A percentile compares a stretch with the other conserved stretches of the same genome.
These are phyloP conservation scores for Coemansia sp. DNA, from an alignment of 192 early-diverging fungal genomes.

Conservation along the genomic window DNA sequence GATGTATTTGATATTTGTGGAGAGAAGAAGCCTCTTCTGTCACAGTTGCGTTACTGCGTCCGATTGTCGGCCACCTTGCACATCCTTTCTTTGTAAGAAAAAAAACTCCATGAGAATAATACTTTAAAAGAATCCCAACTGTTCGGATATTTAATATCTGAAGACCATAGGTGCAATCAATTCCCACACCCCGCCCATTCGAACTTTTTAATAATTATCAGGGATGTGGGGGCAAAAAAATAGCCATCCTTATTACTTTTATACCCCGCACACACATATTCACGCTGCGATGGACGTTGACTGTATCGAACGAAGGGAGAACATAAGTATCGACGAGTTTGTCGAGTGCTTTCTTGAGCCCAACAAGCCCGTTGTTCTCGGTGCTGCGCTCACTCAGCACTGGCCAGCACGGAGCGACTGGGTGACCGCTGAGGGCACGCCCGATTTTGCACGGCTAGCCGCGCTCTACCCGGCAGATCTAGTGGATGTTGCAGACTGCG, in stretches of 20 bases:
- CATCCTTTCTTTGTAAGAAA: not conserved
- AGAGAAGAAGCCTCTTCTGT: not conserved
- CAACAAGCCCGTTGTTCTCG: slow-evolving; percentile 39
- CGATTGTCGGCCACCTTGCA: not conserved
- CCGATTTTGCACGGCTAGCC: slow-evolving; percentile 43
- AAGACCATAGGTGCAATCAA: not conserved
- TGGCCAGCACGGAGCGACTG: slow-evolving; percentile 66
- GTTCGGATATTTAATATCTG: not conserved
- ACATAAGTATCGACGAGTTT: slow-evolving; percentile 38
- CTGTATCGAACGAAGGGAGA: slow-evolving; percentile 31
- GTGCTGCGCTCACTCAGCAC: slow-evolving; percentile 12
- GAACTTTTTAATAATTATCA: not conserved
- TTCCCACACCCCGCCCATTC: not conserved
- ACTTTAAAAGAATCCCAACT: not conserved
- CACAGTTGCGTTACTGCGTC: not conserved
- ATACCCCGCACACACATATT: not conserved
- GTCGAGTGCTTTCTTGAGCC: slow-evolving; percentile 28
- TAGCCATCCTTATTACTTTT: not conserved
- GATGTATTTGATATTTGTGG: too few species aligned
- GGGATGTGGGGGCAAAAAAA: not conserved
- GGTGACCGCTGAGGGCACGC: slow-evolving; percentile 32
- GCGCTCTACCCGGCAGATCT: slow-evolving; percentile 22
- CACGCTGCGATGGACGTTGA: slow-evolving; percentile 9
- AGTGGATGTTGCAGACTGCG: slow-evolving; percentile 67
- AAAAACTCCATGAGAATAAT: not conserved